Conservation (phyloP, 176 grass and related monocot species). For the Olyra latifolia region DNA sequence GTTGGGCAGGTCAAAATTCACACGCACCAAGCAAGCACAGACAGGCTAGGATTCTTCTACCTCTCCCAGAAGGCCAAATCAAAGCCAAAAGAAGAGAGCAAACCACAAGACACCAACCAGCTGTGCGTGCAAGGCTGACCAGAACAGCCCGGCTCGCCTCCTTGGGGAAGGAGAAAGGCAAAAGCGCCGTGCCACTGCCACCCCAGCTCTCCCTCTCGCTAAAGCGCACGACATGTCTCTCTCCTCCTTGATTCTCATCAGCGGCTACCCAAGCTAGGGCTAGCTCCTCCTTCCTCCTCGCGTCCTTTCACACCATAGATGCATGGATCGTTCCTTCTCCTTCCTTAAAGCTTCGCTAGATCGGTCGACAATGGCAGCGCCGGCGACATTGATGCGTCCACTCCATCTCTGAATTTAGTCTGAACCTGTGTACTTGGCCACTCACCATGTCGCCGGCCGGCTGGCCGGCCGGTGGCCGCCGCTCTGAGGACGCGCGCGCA, state of each 20-base stretch:
- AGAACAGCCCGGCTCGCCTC: not conserved
- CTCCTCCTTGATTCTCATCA: not conserved
- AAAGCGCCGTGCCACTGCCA: slow-evolving; percentile 15
- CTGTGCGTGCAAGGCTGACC: slow-evolving; percentile 58
- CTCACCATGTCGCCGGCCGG: not conserved
- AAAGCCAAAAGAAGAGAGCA: not conserved
- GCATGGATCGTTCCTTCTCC: not conserved
- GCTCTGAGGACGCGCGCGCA: not conserved
- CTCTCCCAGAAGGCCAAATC: not conserved
- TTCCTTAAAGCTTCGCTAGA: not conserved
- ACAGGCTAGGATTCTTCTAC: not conserved
- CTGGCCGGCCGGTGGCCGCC: too few species aligned
- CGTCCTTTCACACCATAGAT: slow-evolving; percentile 13
- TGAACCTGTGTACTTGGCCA: not conserved
- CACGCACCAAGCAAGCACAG: not conserved
- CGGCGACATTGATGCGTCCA: not conserved
- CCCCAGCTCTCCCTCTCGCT: not conserved
- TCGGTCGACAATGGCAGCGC: not conserved
- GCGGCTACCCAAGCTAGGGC: not conserved
- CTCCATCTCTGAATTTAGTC: not conserved
- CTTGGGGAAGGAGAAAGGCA: slow-evolving; percentile 43
- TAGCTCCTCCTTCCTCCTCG: not conserved
- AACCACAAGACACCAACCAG: not conserved
- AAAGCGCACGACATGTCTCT: not conserved
- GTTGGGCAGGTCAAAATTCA: slow-evolving; percentile 15